phyloP scores from a whole-genome alignment of 805 yeast genomes.

The Myxozyma neotropica region DNA sequence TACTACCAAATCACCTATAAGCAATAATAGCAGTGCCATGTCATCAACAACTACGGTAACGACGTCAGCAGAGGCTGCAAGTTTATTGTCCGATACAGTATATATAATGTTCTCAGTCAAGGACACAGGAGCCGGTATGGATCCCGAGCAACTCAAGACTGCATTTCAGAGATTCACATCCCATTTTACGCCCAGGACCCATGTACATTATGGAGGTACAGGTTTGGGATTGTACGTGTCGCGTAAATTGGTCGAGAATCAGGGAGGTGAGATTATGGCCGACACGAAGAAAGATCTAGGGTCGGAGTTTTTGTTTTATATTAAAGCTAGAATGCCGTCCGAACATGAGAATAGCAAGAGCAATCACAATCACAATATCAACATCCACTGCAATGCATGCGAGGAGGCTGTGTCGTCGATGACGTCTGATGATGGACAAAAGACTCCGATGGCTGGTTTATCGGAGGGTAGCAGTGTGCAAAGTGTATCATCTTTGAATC shows the following conservation, averaged over 20 bases:
- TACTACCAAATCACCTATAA: neutral
- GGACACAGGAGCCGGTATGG: constrained; percentile 96
- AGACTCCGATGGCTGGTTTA: neutral
- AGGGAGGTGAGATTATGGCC: constrained; percentile 82
- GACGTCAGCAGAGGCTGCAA: neutral
- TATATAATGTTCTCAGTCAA: constrained; percentile 60
- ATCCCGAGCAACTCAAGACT: constrained; percentile 72
- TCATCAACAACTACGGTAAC: neutral
- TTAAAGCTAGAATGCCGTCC: constrained; percentile 45
- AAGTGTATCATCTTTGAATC: neutral
- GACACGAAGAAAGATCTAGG: constrained; percentile 79
- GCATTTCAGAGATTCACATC: constrained; percentile 97
- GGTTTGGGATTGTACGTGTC: constrained; percentile 91
- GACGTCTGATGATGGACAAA: neutral
- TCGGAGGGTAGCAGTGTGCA: neutral
- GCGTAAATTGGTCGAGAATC: constrained; percentile 83
- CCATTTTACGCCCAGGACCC: constrained; percentile 89
- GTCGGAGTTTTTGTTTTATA: constrained; percentile 76
- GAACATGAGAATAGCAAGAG: neutral
- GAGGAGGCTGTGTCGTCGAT: neutral
- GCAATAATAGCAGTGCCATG: neutral
- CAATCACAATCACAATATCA: neutral
- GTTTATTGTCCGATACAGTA: constrained; percentile 6
- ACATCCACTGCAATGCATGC: neutral
- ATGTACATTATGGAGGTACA: constrained; percentile 87